These are phyloP conservation scores for Aspergillus pseudoviridinutans DNA, from an alignment of 2,329 filamentous ascomycete genomes.

Conservation along the genomic window DNA sequence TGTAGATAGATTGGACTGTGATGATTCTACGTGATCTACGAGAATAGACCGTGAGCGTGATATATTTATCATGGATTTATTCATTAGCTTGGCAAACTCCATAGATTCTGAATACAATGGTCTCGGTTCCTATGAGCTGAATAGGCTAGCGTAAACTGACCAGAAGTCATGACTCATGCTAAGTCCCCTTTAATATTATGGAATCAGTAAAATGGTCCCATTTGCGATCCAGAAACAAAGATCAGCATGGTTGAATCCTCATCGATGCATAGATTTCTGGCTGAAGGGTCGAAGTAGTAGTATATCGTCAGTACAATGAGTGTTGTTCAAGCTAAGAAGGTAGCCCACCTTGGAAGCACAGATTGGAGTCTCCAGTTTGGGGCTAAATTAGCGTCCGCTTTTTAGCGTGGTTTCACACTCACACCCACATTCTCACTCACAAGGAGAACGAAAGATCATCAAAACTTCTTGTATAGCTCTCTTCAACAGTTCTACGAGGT, in stretches of 20 bases:
- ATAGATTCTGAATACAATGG: background rate
- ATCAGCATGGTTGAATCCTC: too few relatives aligned
- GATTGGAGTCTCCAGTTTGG: background rate
- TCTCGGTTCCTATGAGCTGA: background rate
- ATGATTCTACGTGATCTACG: background rate
- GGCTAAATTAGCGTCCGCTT: constrained; percentile 5
- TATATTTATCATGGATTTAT: background rate
- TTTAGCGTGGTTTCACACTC: background rate
- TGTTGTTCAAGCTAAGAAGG: background rate
- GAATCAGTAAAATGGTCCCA: too few relatives aligned
- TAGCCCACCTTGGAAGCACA: background rate
- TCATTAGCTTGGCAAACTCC: background rate
- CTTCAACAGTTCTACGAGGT: background rate
- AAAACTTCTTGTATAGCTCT: background rate
- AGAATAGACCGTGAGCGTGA: background rate
- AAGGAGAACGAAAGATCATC: background rate
- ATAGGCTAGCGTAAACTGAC: too few relatives aligned
- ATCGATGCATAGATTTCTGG: too few relatives aligned
- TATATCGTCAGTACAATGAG: too few relatives aligned
- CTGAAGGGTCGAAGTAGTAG: too few relatives aligned
- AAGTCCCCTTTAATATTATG: too few relatives aligned
- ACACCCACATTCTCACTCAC: background rate
- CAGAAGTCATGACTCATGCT: too few relatives aligned
- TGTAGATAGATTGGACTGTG: constrained; percentile 26
- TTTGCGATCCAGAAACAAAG: too few relatives aligned